Evolutionary conservation across 192 early-diverging fungal species (phyloP), one percentile per base, ranked within the genome.

Genomic region (Pilaira anomala): DNA sequence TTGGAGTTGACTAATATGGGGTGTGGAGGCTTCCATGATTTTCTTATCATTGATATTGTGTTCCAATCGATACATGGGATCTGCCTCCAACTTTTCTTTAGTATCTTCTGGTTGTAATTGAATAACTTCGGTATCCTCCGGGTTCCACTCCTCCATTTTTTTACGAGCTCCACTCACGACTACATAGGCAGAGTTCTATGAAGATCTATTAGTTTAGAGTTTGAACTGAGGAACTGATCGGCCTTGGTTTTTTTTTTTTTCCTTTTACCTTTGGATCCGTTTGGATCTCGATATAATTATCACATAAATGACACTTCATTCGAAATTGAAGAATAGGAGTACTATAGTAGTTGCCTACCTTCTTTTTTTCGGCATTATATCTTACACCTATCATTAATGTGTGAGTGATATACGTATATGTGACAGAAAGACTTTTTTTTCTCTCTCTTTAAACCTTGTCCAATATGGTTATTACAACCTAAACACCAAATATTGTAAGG

Each of bases 351-450:
- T 82, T 93, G 12, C 93, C 94, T 26, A 92, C 77, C 63, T 91
- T 90, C 70, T 92, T 93, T 78, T 97, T 97, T 69, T 97, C 91
- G 3, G 95, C 94, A 80, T 97, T 97, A 67, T 91, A 96, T 39
- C 95, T 83, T 18, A 92, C 86, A n/a, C 95, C 91, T 85, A 49
- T 59, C 21, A 2, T 25, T 19, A 11, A 36, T 21, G 45, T 24
- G 14, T 36, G 11, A 41, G 16, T 21, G 11, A 41, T 16, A 54
- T n/a, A 42, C 14, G 65, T 16, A n/a, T n/a, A 45, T 28, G 6
- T 39, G 13, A 60, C 28, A 60, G n/a, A 16, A n/a, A n/a, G 19
- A 42, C 7, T 14, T 7, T 30, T 14, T n/a, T 3, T 22, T 26
- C 4, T 16, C 2, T 16, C 14, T 21, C 13, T 13, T 52, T 57